These are phyloP conservation scores for Papiliotrema laurentii DNA, from an alignment of 1,284 basidiomycete species.

Conservation along the genomic window DNA sequence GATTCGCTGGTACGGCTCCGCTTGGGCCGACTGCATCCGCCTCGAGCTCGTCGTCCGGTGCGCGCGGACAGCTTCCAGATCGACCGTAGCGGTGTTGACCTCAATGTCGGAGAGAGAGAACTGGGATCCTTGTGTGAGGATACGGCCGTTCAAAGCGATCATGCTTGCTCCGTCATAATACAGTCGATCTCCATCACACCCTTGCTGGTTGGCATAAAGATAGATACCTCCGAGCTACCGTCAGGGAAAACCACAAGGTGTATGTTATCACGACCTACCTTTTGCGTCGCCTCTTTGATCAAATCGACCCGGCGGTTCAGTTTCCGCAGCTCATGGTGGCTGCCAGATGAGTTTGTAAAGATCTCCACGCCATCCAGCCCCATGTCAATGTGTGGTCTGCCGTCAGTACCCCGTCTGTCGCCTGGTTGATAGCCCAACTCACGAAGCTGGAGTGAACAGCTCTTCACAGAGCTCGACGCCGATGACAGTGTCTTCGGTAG, in stretches of 20 bases:
- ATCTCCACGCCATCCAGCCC: constrained; percentile 97
- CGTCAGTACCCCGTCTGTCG: not conserved
- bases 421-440: constrained; percentile 9
- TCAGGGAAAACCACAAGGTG: not conserved
- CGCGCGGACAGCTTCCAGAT: constrained; percentile 88
- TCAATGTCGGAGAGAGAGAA: constrained; percentile 88
- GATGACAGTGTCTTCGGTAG: constrained; percentile 90
- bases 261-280: constrained; percentile 53
- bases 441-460: constrained; percentile 93
- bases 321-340: constrained; percentile 95
- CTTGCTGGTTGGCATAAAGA: constrained; percentile 97
- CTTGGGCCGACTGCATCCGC: constrained; percentile 79
- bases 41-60: constrained; percentile 76
- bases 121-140: constrained; percentile 92
- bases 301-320: constrained; percentile 85
- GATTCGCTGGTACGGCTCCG: constrained; percentile 70
- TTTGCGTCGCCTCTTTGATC: constrained; percentile 94
- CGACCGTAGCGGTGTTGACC: constrained; percentile 89
- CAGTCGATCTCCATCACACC: constrained; percentile 93
- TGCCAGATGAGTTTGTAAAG: constrained; percentile 95
- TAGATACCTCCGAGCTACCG: constrained; percentile 87
- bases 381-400: constrained; percentile 91
- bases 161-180: constrained; percentile 98
- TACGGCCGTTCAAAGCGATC: constrained; percentile 88
- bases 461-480: constrained; percentile 97